A percentile compares a stretch with the other conserved stretches of the same genome.
These are phyloP conservation scores for Phytophthora pisi DNA, from an alignment of 352 stramenopile genomes.

Conservation along the genomic window DNA sequence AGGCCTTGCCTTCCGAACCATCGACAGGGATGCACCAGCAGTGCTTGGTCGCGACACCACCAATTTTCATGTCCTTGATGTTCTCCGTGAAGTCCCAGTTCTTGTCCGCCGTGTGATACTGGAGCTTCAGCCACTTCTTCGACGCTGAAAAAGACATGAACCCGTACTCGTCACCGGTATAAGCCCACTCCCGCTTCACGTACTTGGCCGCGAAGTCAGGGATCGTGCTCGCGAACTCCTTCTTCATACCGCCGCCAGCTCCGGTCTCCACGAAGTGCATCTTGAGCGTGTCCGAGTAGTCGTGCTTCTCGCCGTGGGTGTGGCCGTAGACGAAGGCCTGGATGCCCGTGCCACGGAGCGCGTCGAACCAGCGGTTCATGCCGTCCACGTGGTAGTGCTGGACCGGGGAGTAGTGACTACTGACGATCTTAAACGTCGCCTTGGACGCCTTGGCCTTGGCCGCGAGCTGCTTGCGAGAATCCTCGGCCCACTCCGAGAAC, in stretches of 20 bases:
- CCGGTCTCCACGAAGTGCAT: constrained; percentile 14
- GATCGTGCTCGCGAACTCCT: constrained; percentile 6
- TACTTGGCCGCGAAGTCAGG: constrained; percentile 3
- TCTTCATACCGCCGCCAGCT: constrained; percentile 5
- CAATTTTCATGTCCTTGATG: neutral
- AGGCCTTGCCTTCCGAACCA: constrained; percentile 7
- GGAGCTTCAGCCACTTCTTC: neutral
- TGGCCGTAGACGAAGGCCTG: constrained; percentile 53
- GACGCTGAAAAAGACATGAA: constrained; percentile 3
- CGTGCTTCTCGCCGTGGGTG: constrained; percentile 79
- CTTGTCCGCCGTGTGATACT: neutral
- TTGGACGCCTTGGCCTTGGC: constrained; percentile 5
- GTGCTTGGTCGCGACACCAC: neutral
- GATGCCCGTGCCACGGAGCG: neutral
- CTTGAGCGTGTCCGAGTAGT: constrained; percentile 52
- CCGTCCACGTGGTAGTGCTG: constrained; percentile 14
- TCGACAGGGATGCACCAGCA: constrained; percentile 1
- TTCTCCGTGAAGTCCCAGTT: constrained; percentile 7
- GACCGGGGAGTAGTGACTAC: neutral
- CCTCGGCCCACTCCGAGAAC: constrained; percentile 10
- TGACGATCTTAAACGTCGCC: constrained; percentile 12
- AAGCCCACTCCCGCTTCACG: constrained; percentile 8
- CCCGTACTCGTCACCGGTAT: constrained; percentile 8
- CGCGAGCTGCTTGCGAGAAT: constrained; percentile 11
- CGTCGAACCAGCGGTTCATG: neutral